These are phyloP conservation scores for Phaffia rhodozyma DNA, from an alignment of 1,284 basidiomycete genomes.

Conservation along the genomic window DNA sequence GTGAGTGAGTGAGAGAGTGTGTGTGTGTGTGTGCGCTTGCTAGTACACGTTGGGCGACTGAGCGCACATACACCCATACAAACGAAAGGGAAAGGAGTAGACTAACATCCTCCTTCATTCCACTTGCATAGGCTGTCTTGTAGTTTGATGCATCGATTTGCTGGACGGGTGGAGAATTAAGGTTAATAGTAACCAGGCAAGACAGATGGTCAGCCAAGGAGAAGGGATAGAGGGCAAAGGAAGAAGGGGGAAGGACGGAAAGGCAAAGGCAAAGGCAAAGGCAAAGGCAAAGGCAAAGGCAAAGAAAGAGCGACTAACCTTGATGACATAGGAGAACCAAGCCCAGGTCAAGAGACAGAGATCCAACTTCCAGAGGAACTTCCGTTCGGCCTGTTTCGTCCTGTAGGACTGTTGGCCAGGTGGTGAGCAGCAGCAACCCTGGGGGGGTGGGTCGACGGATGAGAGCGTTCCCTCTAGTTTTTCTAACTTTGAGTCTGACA, in stretches of 20 bases:
- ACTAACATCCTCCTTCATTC: constrained; percentile 18
- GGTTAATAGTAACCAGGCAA: no score
- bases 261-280: no score
- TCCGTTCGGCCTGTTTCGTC: not conserved
- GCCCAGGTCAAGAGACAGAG: constrained; percentile 18
- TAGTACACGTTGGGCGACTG: not conserved
- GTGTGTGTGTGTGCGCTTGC: not conserved
- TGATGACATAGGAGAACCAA: constrained; percentile 14
- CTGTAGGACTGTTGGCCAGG: no score
- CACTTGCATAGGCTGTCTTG: constrained; percentile 17
- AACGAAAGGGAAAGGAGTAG: not conserved
- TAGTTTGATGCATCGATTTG: constrained; percentile 19
- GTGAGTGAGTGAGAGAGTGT: not conserved
- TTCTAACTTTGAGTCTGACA: no score
- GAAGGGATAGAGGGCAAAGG: not conserved
- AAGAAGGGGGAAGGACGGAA: not conserved
- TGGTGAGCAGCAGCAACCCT: no score
- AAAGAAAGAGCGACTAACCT: not conserved
- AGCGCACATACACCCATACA: no score
- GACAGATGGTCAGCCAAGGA: no score
- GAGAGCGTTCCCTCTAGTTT: no score
- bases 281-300: no score
- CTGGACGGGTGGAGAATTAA: not conserved
- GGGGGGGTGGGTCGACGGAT: no score
- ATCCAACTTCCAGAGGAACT: constrained; percentile 15